Evolutionary conservation across 208 protist genomes (phyloP).

Genomic region (Leishmania arabica): DNA sequence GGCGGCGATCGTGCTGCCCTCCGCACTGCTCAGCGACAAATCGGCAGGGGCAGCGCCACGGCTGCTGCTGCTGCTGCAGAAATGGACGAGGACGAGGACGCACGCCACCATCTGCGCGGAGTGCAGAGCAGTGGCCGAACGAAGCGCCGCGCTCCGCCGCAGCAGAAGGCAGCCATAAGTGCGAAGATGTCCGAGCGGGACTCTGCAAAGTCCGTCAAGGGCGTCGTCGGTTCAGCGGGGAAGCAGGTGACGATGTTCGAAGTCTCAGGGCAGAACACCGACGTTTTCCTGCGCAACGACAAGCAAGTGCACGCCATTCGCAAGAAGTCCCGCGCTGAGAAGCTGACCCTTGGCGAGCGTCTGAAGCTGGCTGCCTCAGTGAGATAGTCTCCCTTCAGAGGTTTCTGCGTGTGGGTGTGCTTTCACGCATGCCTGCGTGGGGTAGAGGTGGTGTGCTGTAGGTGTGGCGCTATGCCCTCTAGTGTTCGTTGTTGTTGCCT

Average conservation of each 20-base stretch:
- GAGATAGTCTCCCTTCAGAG: background rate
- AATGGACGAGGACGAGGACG: constrained; percentile 53
- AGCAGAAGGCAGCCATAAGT: constrained; percentile 5
- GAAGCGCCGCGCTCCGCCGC: constrained; percentile 7
- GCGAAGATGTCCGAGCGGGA: constrained; percentile 16
- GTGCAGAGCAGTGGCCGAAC: constrained; percentile 78
- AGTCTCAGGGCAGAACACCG: constrained; percentile 45
- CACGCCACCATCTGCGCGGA: constrained; percentile 61
- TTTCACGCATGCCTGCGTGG: background rate
- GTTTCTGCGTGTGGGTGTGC: background rate
- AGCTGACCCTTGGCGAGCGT: constrained; percentile 77
- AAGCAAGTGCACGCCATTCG: constrained; percentile 77
- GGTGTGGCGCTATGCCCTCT: background rate
- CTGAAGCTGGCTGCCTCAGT: constrained; percentile 40
- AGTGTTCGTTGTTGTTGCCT: background rate
- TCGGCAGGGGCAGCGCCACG: background rate
- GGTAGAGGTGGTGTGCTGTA: background rate
- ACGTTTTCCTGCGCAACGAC: constrained; percentile 63
- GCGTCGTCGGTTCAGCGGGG: background rate
- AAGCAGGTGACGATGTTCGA: constrained; percentile 80
- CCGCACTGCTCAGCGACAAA: background rate
- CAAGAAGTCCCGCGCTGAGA: constrained; percentile 69
- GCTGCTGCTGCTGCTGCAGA: background rate
- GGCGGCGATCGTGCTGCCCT: background rate
- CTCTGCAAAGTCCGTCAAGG: constrained; percentile 2